These are phyloP conservation scores for Klebsormidium nitens DNA, from an alignment of 139 green algal genomes.

Conservation along the genomic window DNA sequence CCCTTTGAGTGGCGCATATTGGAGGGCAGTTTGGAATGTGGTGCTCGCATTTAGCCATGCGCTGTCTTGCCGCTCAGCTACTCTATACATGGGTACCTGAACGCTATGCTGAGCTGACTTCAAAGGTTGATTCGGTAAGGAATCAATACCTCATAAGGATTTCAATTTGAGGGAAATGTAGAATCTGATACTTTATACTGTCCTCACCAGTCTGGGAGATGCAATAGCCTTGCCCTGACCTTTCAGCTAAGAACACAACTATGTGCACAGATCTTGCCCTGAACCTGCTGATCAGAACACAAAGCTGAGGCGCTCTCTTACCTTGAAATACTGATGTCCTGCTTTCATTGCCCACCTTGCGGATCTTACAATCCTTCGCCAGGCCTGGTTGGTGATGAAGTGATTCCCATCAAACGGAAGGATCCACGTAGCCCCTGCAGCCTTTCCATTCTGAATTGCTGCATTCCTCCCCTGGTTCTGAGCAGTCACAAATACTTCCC, in stretches of 20 bases:
- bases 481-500: conserved; percentile 26
- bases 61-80: conserved; percentile 5
- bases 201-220: not conserved
- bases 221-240: not conserved
- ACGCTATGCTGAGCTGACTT: too few species aligned
- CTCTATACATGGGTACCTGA: conserved; percentile 17
- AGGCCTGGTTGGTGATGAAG: conserved; percentile 28
- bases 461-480: conserved; percentile 27
- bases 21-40: not conserved
- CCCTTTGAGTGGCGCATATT: conserved; percentile 7
- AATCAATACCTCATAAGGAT: too few species aligned
- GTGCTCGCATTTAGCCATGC: conserved; percentile 6
- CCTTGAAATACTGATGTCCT: conserved; percentile 31
- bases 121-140: too few species aligned
- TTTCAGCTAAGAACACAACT: too few species aligned
- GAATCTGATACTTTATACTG: not conserved
- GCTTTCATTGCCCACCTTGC: conserved; percentile 4
- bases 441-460: conserved; percentile 9
- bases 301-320: not conserved
- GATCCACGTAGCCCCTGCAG: conserved; percentile 10
- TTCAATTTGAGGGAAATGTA: not conserved
- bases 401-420: conserved; percentile 32
- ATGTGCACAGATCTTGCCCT: too few species aligned
- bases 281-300: not conserved
- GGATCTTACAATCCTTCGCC: conserved; percentile 3